Evolutionary conservation across 2,329 filamentous ascomycete genomes (phyloP), one percentile per base, ranked within the genome.

Genomic region (Tolypocladium tropicale): DNA sequence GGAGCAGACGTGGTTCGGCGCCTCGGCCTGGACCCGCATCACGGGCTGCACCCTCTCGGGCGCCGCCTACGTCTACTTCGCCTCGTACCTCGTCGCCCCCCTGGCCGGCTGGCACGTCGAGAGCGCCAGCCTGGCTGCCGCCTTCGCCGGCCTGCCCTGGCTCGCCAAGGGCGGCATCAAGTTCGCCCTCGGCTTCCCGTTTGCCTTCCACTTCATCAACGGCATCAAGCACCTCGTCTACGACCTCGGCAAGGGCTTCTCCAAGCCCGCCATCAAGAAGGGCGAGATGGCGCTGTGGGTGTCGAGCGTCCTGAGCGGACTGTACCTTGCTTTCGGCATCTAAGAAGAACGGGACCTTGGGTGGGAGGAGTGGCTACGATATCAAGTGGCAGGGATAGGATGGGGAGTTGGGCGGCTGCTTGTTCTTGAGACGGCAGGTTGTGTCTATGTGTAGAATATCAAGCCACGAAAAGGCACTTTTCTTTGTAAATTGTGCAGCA

Each of bases 1-100:
- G 58, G 84, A 90, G 73, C 88, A 96, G 75, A 94, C 90, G 65
- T 96, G 86, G 86, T 86, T 89, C 72, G 79, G 80, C 63, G 85
- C 84, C 64, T 84, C 78, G 57, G 79, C 80, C 62, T 80, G 89
- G 74, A 89, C 91, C 77, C 90, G 92, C 67, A 84, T 96, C 76
- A 93, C 90, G n/a, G 92, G 90, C 66, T 75, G 80, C 68, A 72
- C 79, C 58, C 80, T 95, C 63, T 86, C 85, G 58, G 89, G 86
- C 61, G 74, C 78, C 53, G 79, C 95, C 60, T 96, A 96, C 80
- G 72, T 83, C 70, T 96, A 90, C 78, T 85, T 88, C 60, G 73
- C 84, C 62, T 83, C 86, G 55, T 96, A 96, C 79, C 86, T 96
- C 59, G 82, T 82, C 61, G 85, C 90, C 0, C 92, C 92, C 6